Base-by-base conservation (phyloP, 192 early-diverging fungal genomes). In the Backusella luteola region DNA sequence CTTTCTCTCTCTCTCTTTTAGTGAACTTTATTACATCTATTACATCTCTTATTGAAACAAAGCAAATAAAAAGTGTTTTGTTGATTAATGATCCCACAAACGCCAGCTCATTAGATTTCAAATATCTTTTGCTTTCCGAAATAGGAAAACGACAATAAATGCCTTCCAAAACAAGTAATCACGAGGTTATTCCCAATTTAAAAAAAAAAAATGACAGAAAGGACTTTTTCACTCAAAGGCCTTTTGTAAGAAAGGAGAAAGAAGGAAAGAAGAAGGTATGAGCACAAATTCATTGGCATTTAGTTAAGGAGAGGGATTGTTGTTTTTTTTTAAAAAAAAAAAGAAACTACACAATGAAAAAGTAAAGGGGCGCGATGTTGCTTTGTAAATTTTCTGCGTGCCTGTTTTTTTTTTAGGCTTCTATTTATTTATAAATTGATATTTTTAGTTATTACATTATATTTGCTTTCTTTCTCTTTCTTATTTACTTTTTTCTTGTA, bases 361-460 rank as follows among this genome's bases (percentile, higher is more conserved):
- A 53, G 52, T 21, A 53, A 59, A 63, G 56, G 56, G 56, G 56
- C 56, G 29, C 56, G 56, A 63, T 63, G 56, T 63, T 63, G 56
- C 26, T 26, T 63, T 63, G 23, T 12, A 63, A 63, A 63, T 63
- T 29, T 53, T 63, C 56, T 63, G 56, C 56, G 56, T 63, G 21
- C 56, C 56, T 63, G 56, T 26, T 63, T 63, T 63, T 59, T 59
- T 44, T 63, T 63, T 44, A 63, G 52, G 23, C 56, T 29, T 63
- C 38, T 39, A 29, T 29, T 63, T 63, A 63, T 63, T 63, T 63
- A 63, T 63, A 63, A 63, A 26, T 63, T 63, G 56, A 8, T 63
- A 63, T 63, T 63, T 63, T 63, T 63, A 29, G 56, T 26, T 63
- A 63, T 63, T 63, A 14, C 9, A 26, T 23, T 59, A 2, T 59